Evolutionary conservation across 2,329 filamentous ascomycete species (phyloP).

Genomic region (Aaosphaeria pasadenensis): DNA sequence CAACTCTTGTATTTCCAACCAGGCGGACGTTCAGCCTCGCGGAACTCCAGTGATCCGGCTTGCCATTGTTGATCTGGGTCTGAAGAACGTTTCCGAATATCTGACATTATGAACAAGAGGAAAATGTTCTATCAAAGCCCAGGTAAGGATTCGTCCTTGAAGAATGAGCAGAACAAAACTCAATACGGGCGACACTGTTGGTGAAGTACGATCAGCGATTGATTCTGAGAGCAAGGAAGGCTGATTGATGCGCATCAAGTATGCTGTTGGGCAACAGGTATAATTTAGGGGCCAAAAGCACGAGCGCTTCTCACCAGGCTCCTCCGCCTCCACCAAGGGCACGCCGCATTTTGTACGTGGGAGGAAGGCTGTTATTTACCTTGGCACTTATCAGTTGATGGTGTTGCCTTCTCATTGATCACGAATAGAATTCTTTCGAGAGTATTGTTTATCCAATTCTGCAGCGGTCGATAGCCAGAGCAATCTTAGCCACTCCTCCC

Average conservation of each 20-base stretch:
- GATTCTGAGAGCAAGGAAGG: not conserved
- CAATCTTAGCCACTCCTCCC: not conserved
- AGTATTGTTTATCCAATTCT: not conserved
- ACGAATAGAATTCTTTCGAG: too few relatives aligned
- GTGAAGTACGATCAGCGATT: not conserved
- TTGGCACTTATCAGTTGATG: too few relatives aligned
- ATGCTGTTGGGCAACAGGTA: too few relatives aligned
- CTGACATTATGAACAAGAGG: too few relatives aligned
- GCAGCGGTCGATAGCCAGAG: not conserved
- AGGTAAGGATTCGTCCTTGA: not conserved
- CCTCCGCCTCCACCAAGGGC: too few relatives aligned
- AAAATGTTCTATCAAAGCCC: too few relatives aligned
- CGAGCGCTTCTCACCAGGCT: too few relatives aligned
- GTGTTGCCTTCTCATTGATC: too few relatives aligned
- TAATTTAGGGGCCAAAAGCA: too few relatives aligned
- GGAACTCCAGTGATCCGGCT: slow-evolving; percentile 1
- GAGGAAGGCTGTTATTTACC: too few relatives aligned
- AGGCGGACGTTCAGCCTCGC: slow-evolving; percentile 15
- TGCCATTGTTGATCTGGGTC: not conserved
- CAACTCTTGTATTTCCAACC: slow-evolving; percentile 44
- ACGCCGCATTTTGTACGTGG: too few relatives aligned
- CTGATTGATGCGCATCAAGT: too few relatives aligned
- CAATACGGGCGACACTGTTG: not conserved
- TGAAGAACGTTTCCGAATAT: not conserved
- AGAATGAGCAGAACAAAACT: not conserved